Conservation (phyloP, 2,329 filamentous ascomycete genomes). For the Metarhizium album region DNA sequence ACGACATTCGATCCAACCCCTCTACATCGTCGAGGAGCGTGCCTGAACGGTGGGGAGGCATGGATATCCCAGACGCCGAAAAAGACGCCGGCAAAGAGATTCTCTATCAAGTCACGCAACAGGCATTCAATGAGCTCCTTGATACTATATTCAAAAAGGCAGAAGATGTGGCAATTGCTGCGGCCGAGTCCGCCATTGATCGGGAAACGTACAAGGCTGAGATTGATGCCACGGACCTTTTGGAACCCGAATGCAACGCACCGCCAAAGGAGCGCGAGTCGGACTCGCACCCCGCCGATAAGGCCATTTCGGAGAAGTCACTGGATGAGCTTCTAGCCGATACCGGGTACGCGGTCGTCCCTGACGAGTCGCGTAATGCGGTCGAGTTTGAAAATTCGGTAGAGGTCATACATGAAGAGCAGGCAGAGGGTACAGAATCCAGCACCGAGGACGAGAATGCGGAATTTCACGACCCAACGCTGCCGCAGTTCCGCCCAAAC, state of each 20-base stretch:
- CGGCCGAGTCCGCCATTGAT: slow-evolving; percentile 49
- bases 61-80: slow-evolving; percentile 71
- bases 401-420: slow-evolving; percentile 14
- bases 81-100: slow-evolving; percentile 79
- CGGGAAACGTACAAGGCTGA: slow-evolving; percentile 45
- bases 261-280: slow-evolving; percentile 7
- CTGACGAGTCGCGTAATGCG: slow-evolving; percentile 19
- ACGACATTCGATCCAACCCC: slow-evolving; percentile 59
- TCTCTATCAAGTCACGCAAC: slow-evolving; percentile 81
- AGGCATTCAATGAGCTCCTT: slow-evolving; percentile 83
- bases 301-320: slow-evolving; percentile 12
- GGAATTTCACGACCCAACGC: slow-evolving; percentile 44
- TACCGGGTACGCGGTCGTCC: slow-evolving; percentile 34
- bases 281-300: neutral
- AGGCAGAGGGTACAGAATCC: slow-evolving; percentile 4
- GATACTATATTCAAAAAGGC: slow-evolving; percentile 74
- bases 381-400: slow-evolving; percentile 21
- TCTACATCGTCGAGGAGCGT: slow-evolving; percentile 63
- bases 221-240: slow-evolving; percentile 30
- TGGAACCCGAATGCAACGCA: slow-evolving; percentile 13
- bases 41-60: slow-evolving; percentile 65
- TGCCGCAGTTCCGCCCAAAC: slow-evolving; percentile 61
- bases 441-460: slow-evolving; percentile 12
- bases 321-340: slow-evolving; percentile 28
- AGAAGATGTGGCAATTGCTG: slow-evolving; percentile 65